Evolutionary conservation across 2,329 filamentous ascomycete genomes (phyloP).

Genomic region (Aureobasidium sp.): DNA sequence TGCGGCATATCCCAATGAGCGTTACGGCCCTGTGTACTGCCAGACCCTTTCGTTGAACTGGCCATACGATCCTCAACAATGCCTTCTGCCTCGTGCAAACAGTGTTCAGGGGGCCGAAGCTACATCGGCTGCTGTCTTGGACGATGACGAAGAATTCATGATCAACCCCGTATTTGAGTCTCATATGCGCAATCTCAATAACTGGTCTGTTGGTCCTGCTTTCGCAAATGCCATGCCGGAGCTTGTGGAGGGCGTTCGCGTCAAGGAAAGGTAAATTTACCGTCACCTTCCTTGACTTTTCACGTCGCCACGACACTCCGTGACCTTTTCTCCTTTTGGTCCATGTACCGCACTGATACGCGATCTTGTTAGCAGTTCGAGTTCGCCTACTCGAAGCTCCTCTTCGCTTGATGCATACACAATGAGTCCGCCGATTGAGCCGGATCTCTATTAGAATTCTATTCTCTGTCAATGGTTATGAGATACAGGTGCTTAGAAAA

Average conservation of each 20-base stretch:
- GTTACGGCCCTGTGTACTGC: conserved; percentile 77
- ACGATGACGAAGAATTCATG: conserved; percentile 54
- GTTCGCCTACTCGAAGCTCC: neutral
- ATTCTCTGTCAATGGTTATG: neutral
- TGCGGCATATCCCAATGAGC: conserved; percentile 60
- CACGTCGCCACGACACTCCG: neutral
- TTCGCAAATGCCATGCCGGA: conserved; percentile 28
- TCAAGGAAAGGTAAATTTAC: conserved; percentile 20
- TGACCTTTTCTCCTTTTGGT: neutral
- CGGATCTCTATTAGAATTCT: neutral
- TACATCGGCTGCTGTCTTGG: conserved; percentile 21
- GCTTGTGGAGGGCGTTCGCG: conserved; percentile 26
- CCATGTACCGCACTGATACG: neutral
- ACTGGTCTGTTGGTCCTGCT: conserved; percentile 61
- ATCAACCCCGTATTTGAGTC: conserved; percentile 84
- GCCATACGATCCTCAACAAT: conserved; percentile 70
- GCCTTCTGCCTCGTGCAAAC: conserved; percentile 41
- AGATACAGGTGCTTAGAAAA: neutral
- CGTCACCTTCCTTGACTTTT: neutral
- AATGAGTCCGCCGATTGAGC: neutral
- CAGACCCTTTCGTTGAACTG: conserved; percentile 68
- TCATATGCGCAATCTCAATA: conserved; percentile 66
- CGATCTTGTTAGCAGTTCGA: neutral
- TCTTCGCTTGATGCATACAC: neutral
- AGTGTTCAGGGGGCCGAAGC: conserved; percentile 23